Base-by-base conservation (phyloP, 2,329 filamentous ascomycete genomes). In the Plenodomus lindquistii region DNA sequence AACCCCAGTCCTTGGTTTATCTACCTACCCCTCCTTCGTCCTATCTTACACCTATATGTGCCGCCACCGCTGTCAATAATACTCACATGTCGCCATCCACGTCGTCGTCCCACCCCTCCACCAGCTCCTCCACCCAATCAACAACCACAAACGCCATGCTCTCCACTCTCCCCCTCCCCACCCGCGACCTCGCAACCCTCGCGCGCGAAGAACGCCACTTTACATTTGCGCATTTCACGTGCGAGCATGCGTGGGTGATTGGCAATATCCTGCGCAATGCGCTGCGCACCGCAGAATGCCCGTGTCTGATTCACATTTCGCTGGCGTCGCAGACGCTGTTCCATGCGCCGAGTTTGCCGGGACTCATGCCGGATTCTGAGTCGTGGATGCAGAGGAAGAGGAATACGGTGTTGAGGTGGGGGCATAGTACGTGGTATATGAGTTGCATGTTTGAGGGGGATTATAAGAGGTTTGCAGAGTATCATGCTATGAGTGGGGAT, bases 341-440 rank as follows among this genome's bases (percentile, higher is more conserved):
- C 77, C 88, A 91, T 67, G 77, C 79, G 48, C 83, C 82, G 3
- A 87, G 85, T 0, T 82, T 87, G 35, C 74, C 82, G 0, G 88
- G 89, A 6, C 83, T 84, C 4, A 77, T 81, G 51, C 86, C 88
- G 0, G 89, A 93, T 69, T 87, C 89, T 63, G 85, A 88, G 67
- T 73, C 73, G 21, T 89, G 86, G 67, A 57, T 68, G 2, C 73
- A 78, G 31, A 78, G 89, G 27, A 93, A 94, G 77, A 77, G 85
- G 13, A 84, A 83, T 49, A 87, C 86, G 0, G 89, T 91, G 6
- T 73, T 91, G 43, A 76, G 89, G 9, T 93, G 84, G 74, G 88
- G 88, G 0, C 73, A 77, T 51, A 86, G 81, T 55, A 87, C 85
- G 3, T 92, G 87, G 86, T 81, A 83, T 49, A 82, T 91, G 82